A percentile compares a stretch with the other conserved stretches of the same genome.
phyloP scores from a whole-genome alignment of 768 basidiomycete genomes.

The Candolleomyces aberdarensis region DNA sequence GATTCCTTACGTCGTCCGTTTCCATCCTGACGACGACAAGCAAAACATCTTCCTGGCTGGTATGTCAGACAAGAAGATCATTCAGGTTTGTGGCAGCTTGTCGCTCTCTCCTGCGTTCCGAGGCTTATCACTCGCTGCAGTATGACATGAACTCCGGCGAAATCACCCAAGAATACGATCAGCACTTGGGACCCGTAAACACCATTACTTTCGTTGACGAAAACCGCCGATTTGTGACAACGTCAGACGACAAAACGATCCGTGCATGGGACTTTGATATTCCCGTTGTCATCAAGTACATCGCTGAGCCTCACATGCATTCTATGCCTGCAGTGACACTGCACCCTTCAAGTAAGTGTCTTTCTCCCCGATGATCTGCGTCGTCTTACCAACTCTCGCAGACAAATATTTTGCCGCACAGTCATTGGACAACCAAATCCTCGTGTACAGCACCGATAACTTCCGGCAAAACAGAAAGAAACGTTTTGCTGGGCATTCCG shows the following conservation, averaged over 20 bases:
- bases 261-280: slow-evolving; percentile 99
- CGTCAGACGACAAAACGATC: slow-evolving; percentile 98
- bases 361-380: slow-evolving; percentile 6
- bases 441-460: slow-evolving; percentile 96
- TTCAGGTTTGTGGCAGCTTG: slow-evolving; percentile 65
- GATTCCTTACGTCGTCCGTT: slow-evolving; percentile 92
- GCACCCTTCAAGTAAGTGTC: slow-evolving; percentile 85
- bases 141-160: slow-evolving; percentile 95
- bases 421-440: slow-evolving; percentile 96
- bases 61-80: slow-evolving; percentile 99
- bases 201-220: slow-evolving; percentile 99
- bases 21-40: slow-evolving; percentile 96
- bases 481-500: slow-evolving; percentile 94
- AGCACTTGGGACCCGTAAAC: slow-evolving; percentile 97
- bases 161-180: slow-evolving; percentile 97
- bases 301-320: slow-evolving; percentile 99
- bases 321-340: slow-evolving; percentile 98
- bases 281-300: slow-evolving; percentile 99
- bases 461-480: slow-evolving; percentile 99
- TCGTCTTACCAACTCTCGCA: slow-evolving; percentile 18
- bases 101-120: not conserved
- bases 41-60: slow-evolving; percentile 96
- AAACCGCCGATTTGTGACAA: slow-evolving; percentile 95
- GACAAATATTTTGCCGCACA: slow-evolving; percentile 98
- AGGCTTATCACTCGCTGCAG: slow-evolving; percentile 38